phyloP scores from a whole-genome alignment of 495 filamentous ascomycete genomes.

The Mytilinidion resinicola region DNA sequence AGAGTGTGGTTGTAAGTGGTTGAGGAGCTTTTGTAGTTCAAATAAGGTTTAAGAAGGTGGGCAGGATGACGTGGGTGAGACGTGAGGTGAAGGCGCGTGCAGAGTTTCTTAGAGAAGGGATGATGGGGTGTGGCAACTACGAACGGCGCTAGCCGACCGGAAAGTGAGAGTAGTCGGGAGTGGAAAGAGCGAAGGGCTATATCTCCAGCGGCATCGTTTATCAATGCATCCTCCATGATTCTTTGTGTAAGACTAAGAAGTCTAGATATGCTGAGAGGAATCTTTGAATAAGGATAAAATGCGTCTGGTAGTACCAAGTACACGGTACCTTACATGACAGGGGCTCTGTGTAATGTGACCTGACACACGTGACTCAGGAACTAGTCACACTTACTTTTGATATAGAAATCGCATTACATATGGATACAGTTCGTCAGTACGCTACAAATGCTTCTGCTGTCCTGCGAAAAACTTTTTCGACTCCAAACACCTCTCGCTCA shows the following conservation, averaged over 20 bases:
- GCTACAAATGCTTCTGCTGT: constrained; percentile 14
- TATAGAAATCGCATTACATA: neutral
- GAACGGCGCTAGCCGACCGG: no score
- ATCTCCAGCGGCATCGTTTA: no score
- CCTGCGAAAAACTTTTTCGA: constrained; percentile 82
- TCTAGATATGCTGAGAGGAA: neutral
- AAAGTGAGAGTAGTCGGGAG: no score
- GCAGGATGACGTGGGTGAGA: neutral
- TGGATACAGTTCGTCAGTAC: neutral
- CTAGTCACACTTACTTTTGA: neutral
- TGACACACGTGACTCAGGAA: neutral
- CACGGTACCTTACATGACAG: neutral
- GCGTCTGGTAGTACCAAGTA: neutral
- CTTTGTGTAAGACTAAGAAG: no score
- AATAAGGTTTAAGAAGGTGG: neutral
- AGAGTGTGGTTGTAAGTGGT: neutral
- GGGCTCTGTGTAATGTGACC: neutral
- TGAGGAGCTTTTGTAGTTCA: neutral
- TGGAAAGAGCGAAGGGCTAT: no score
- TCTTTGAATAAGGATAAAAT: neutral
- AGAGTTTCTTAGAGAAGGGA: neutral
- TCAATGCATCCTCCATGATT: no score
- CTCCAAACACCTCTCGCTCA: constrained; percentile 79
- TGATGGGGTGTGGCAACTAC: neutral
- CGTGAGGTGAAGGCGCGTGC: neutral